Evolutionary conservation across 371 early-diverging fungal genomes (phyloP), one percentile per base, ranked within the genome.

Genomic region (Parasitella parasitica): DNA sequence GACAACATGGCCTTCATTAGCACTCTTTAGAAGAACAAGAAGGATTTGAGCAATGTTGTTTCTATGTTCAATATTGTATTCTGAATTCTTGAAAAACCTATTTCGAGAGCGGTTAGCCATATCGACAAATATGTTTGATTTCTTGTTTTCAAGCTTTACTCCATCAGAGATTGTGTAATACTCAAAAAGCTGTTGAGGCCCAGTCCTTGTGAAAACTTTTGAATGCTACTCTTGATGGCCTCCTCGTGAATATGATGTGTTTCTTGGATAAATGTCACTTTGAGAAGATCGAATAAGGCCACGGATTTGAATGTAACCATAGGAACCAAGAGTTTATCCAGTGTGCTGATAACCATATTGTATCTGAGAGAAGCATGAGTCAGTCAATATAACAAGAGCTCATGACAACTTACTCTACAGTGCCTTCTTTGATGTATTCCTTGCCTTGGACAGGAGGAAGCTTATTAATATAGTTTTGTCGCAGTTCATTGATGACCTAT

Each of bases 221-320:
- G 67, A 8, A 84, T 70, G 22, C 57, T 56, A 4, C 60, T 63
- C 6, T 73, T 66, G 16, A 86, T 77, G 7, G 61, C 67, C 16
- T 73, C 69, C 13, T 80, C 77, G 41, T 85, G 82, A 0, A 72
- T 63, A 49, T 88, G 85, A 12, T 85, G 68, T 3, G 71, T 62
- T 37, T 87, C 83, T 37, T 86, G 81, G 35, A 87, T 82, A 35
- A 89, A 70, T 11, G 85, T 75, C 0, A 76, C 71, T 26, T 84
- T 70, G 24, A 90, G 59, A 0, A 77, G 59, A 26, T 82, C 77
- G 54, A 86, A 85, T 1, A 91, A 56, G 2, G 67, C 65, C 1
- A 67, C 62, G 4, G 80, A 82, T 41, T 77, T 73, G 11, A 77
- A 68, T 0, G 64, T 64, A 6, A 74, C 73, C 72, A 87, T 71